Percentiles rank a stretch among this genome's conserved stretches.
These are phyloP conservation scores for Antitrichia curtipendula DNA, from an alignment of 225 moss, liverwort and hornwort genomes.

Conservation along the genomic window DNA sequence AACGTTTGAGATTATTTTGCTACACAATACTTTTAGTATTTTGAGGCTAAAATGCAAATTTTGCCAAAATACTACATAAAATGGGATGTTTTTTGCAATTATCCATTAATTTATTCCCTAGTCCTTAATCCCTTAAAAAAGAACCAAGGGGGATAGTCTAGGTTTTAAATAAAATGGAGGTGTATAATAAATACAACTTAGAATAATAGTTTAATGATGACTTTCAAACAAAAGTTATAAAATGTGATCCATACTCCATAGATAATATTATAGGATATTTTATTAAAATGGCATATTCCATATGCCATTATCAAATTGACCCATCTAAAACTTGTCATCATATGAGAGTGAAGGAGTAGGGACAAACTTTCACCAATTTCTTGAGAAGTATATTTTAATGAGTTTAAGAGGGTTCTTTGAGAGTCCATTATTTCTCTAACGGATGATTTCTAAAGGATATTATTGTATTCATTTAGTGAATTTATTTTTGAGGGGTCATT, in stretches of 20 bases:
- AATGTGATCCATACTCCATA: too few relatives aligned
- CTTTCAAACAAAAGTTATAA: neutral
- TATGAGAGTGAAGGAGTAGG: neutral
- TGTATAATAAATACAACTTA: neutral
- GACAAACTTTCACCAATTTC: neutral
- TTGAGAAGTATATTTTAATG: neutral
- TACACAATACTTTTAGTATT: too few relatives aligned
- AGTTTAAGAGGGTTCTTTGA: neutral
- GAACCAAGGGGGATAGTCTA: fast-evolving
- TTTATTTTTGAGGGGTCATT: too few relatives aligned
- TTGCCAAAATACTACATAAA: too few relatives aligned
- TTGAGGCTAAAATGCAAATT: too few relatives aligned
- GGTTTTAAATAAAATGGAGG: neutral
- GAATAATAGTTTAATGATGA: neutral
- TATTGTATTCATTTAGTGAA: neutral
- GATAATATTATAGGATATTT: too few relatives aligned
- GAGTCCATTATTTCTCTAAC: neutral
- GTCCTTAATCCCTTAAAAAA: neutral
- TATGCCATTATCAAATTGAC: too few relatives aligned
- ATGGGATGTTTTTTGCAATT: too few relatives aligned
- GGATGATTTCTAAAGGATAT: neutral
- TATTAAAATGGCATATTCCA: too few relatives aligned
- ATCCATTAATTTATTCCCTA: fast-evolving
- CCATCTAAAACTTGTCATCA: neutral
- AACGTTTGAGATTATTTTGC: too few relatives aligned